Conservation (phyloP, 805 yeast species). For the Candida morakotiae region DNA sequence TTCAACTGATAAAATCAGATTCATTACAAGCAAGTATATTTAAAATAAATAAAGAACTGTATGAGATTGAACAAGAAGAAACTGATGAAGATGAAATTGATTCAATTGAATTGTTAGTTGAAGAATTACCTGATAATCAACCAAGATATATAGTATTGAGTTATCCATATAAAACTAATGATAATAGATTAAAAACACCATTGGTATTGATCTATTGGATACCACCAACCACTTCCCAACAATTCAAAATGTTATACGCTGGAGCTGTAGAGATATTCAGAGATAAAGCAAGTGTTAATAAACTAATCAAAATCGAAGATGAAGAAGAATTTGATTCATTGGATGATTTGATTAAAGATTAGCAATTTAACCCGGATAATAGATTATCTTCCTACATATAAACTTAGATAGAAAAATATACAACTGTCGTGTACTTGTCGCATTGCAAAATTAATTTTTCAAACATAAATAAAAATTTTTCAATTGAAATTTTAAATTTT, state of each 20-base stretch:
- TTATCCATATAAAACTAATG: conserved; percentile 64
- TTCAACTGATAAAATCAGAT: conserved; percentile 62
- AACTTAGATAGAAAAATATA: neutral
- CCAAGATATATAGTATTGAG: conserved; percentile 77
- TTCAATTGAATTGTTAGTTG: conserved; percentile 59
- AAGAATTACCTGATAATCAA: conserved; percentile 75
- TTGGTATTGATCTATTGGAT: conserved; percentile 81
- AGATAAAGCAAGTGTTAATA: conserved; percentile 70
- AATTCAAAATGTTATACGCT: conserved; percentile 82
- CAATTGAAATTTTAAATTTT: conserved; percentile 17
- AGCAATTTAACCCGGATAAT: conserved; percentile 1
- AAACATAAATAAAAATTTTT: neutral
- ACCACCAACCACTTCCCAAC: conserved; percentile 83
- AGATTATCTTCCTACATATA: conserved; percentile 6
- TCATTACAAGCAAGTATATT: conserved; percentile 60
- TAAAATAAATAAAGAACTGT: conserved; percentile 52
- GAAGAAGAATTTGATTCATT: conserved; percentile 68
- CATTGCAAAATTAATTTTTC: neutral
- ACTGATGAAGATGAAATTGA: conserved; percentile 40
- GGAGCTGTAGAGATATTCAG: conserved; percentile 82
- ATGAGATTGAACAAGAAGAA: conserved; percentile 48
- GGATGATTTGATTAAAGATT: conserved; percentile 22
- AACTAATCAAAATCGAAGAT: conserved; percentile 59
- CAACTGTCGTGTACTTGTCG: neutral
- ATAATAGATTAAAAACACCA: conserved; percentile 73